Evolutionary conservation across 352 stramenopile genomes (phyloP).

Genomic region (Phytophthora rubi): DNA sequence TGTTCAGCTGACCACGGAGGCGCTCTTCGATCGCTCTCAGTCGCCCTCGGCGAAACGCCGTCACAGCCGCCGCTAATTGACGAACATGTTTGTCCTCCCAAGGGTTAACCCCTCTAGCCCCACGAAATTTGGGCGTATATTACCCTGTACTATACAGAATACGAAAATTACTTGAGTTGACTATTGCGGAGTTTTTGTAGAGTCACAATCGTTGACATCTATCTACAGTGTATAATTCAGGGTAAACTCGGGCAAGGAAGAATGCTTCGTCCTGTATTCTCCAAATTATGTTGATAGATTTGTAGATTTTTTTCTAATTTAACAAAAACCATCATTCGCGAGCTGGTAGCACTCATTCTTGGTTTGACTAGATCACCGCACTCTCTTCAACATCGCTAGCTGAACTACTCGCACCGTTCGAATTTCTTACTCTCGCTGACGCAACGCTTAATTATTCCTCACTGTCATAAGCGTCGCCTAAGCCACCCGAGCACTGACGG

Average conservation of each 20-base stretch:
- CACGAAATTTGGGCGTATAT: constrained; percentile 3
- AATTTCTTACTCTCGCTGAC: constrained; percentile 1
- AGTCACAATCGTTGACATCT: constrained; percentile 1
- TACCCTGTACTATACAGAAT: constrained; percentile 16
- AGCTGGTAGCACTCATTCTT: not conserved
- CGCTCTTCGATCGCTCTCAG: too few species aligned
- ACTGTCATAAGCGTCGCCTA: not conserved
- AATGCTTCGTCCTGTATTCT: not conserved
- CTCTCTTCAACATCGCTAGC: not conserved
- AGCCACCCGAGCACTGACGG: not conserved
- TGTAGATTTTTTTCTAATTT: constrained; percentile 4
- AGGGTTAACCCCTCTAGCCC: constrained; percentile 7
- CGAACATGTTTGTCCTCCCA: too few species aligned
- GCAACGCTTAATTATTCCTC: not conserved
- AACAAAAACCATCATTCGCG: not conserved
- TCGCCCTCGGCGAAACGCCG: too few species aligned
- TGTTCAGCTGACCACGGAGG: too few species aligned
- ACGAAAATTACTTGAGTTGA: constrained; percentile 12
- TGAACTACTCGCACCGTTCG: not conserved
- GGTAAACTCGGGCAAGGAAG: not conserved
- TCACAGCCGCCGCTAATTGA: too few species aligned
- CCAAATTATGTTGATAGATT: not conserved
- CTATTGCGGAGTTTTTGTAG: constrained; percentile 18
- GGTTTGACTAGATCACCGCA: not conserved
- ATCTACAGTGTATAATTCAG: constrained; percentile 12